These are phyloP conservation scores for Fusarium buxicola DNA, from an alignment of 2,329 filamentous ascomycete species.

Conservation along the genomic window DNA sequence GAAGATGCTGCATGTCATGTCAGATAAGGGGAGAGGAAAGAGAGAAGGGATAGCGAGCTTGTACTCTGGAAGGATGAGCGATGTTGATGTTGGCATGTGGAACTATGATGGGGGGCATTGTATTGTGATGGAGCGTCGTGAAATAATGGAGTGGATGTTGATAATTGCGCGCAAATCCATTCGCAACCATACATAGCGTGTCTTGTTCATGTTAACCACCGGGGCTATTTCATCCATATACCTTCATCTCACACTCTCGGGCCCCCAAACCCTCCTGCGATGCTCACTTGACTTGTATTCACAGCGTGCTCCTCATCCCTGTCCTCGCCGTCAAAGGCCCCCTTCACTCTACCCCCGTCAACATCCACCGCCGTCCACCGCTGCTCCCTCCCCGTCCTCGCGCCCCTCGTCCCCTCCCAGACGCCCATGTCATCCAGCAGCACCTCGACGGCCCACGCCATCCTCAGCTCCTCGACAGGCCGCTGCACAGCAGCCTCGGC, in stretches of 20 bases:
- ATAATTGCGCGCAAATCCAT: conserved; percentile 41
- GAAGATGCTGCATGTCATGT: conserved; percentile 20
- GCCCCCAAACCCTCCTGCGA: conserved; percentile 24
- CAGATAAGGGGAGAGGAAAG: conserved; percentile 28
- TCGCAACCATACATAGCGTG: conserved; percentile 30
- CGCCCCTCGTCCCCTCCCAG: conserved; percentile 53
- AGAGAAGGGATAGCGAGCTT: conserved; percentile 37
- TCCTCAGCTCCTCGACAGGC: conserved; percentile 31
- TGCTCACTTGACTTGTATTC: conserved; percentile 10
- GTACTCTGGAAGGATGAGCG: conserved; percentile 47
- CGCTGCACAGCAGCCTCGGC: conserved; percentile 48
- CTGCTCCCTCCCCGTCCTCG: conserved; percentile 59
- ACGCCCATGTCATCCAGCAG: conserved; percentile 63
- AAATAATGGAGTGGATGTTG: conserved; percentile 40
- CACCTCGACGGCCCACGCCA: conserved; percentile 62
- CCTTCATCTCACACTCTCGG: conserved; percentile 11
- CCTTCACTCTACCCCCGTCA: conserved; percentile 52
- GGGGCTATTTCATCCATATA: not conserved
- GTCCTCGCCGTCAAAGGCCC: conserved; percentile 50
- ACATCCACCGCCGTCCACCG: conserved; percentile 64
- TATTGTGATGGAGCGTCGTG: conserved; percentile 40
- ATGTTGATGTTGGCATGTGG: conserved; percentile 38
- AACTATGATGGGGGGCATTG: conserved; percentile 14
- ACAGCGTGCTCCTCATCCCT: not conserved
- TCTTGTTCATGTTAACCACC: not conserved